Conservation (phyloP, 2,329 filamentous ascomycete genomes). For the Colletotrichum kahawae region DNA sequence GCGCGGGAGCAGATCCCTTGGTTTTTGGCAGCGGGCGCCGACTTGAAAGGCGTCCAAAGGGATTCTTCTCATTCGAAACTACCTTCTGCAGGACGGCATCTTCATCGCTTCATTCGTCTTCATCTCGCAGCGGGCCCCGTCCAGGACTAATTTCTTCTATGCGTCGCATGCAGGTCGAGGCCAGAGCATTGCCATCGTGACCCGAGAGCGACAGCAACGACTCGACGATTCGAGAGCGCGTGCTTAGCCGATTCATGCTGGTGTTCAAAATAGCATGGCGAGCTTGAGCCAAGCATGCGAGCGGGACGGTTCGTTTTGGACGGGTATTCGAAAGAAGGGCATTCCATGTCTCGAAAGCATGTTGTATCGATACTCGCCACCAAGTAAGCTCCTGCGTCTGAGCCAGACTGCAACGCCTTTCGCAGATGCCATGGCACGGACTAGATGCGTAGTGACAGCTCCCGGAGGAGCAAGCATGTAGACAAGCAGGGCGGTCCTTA, state of each 20-base stretch:
- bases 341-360: neutral
- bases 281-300: neutral
- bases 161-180: neutral
- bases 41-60: neutral
- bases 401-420: neutral
- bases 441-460: neutral
- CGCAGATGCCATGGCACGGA: neutral
- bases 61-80: neutral
- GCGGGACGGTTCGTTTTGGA: neutral
- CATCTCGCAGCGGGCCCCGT: neutral
- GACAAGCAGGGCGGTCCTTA: neutral
- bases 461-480: neutral
- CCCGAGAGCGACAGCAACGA: neutral
- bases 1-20: neutral
- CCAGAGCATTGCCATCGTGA: neutral
- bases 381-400: neutral
- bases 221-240: neutral
- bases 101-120: neutral
- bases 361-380: constrained; percentile 14
- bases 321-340: neutral
- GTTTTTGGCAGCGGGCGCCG: neutral
- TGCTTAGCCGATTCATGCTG: neutral
- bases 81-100: neutral
- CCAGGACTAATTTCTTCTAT: neutral
- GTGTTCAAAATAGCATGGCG: neutral